Base-by-base conservation (phyloP, 2,329 filamentous ascomycete species). In the Pseudogymnoascus pannorum region DNA sequence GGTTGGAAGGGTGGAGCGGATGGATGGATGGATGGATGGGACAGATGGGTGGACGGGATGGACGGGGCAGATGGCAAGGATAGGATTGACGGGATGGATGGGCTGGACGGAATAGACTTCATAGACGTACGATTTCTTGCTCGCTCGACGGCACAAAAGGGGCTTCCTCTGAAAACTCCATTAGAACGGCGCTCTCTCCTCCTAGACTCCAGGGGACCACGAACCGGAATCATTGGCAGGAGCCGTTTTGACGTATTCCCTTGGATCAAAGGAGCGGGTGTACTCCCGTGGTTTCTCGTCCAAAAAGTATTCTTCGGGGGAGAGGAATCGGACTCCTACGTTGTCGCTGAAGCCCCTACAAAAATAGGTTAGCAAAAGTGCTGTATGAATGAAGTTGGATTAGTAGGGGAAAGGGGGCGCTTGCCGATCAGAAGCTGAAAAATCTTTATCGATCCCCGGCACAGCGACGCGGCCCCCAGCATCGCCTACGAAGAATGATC, bases 281-380 rank as follows among this genome's bases (percentile, higher is more conserved):
- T 90, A 94, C 1, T 84, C 81, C 65, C 86, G 81, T 1, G 88
- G 78, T 22, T 81, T 70, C 67, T 91, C 83, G 1, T 81, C 81
- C 0, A 93, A 81, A 71, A 97, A 97, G 75, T 87, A 96, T 73
- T 97, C 92, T 71, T 99, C 94, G 0, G 94, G 94, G 0, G 93
- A 96, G 62, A 86, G 78, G 72, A 93, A 99, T 11, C 77, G 72
- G 66, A 99, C 84, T 3, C 90, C 90, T 11, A 92, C 76, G 70
- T 99, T 97, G 64, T 87, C 80, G 2, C 94, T 93, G 68, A 97
- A 88, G 69, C 97, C 89, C 62, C 91, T 85, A 65, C 61, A 64
- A 61, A 57, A 42, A 58, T 63, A 4, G 2, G 57, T 61, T 42
- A 57, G 66, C 33, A 65, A 64, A 51, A 59, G n/a, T 51, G 38